Base-by-base conservation (phyloP, 306 rosid species). In the Prunus mira region DNA sequence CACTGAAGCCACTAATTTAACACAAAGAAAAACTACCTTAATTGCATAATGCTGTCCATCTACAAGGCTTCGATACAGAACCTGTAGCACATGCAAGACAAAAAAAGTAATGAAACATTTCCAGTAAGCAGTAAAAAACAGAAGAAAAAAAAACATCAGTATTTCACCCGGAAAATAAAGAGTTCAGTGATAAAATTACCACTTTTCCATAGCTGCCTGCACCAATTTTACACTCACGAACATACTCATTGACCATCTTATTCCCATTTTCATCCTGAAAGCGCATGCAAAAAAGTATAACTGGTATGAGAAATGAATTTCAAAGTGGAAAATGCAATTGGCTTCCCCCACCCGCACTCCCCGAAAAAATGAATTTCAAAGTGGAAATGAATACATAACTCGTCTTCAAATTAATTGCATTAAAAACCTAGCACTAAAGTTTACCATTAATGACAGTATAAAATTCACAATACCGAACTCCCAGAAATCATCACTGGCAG, bases 131-230 rank as follows among this genome's bases (percentile, higher is more conserved):
- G 22, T 30, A 76, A 24, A 60, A 32, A 74, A 38, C 43, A 38
- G 34, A 84, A 47, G 55, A 78, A 55, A 20, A 8, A 58, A 22
- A 20, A 58, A 52, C 64, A 52, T 27, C 45, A 78, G 43, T 38
- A 38, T 38, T 7, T 38, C 43, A 38, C 43, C 43, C 43, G 0
- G 43, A 7, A 38, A 38, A 38, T 38, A 38, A 38, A 38, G 43
- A 38, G 43, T 38, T 69, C 57, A 66, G 68, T 55, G 73, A 13
- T 70, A 76, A 34, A 69, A 90, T 86, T 81, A 96, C 99, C 97
- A 96, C 99, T 96, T 96, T 96, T 81, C 99, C 99, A 6, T 96
- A 96, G 88, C 99, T 96, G 71, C 99, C 98, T 25, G 98, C 77
- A 64, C 99, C 99, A 87, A 96, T 96, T 89, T 86, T 92, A 77